Conservation (phyloP, 2,329 filamentous ascomycete genomes). For the Aspergillus novofumigatus region DNA sequence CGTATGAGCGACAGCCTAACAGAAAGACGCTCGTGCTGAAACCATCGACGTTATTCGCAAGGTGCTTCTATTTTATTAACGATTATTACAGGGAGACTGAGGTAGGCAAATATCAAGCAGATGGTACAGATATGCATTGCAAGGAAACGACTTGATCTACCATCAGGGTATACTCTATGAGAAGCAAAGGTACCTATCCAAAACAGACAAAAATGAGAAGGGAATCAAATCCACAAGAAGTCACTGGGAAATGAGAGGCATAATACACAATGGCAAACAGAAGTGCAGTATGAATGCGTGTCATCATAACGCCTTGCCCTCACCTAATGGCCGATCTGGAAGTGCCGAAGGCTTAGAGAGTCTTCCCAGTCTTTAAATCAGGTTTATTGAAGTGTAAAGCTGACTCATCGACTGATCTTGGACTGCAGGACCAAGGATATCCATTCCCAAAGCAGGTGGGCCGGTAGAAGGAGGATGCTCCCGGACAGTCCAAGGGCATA, state of each 20-base stretch:
- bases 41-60: neutral
- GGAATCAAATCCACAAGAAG: neutral
- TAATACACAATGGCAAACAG: neutral
- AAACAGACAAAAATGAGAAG: neutral
- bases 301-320: neutral
- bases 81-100: neutral
- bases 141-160: neutral
- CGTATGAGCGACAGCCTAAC: neutral
- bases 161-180: neutral
- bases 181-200: neutral
- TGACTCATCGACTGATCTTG: conserved; percentile 31
- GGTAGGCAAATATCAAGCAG: neutral
- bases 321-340: too few species aligned
- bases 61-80: neutral
- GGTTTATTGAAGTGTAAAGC: conserved; percentile 34
- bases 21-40: neutral
- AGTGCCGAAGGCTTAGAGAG: neutral
- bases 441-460: conserved; percentile 29
- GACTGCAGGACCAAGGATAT: conserved; percentile 30
- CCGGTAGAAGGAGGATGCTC: conserved; percentile 33
- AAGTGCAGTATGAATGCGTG: neutral
- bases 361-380: conserved; percentile 20
- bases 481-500: conserved; percentile 38
- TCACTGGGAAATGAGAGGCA: neutral
- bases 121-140: neutral